Percentiles rank a stretch among this genome's conserved stretches.
phyloP scores from a whole-genome alignment of 2,329 filamentous ascomycete genomes.

The Phialophora tarda region DNA sequence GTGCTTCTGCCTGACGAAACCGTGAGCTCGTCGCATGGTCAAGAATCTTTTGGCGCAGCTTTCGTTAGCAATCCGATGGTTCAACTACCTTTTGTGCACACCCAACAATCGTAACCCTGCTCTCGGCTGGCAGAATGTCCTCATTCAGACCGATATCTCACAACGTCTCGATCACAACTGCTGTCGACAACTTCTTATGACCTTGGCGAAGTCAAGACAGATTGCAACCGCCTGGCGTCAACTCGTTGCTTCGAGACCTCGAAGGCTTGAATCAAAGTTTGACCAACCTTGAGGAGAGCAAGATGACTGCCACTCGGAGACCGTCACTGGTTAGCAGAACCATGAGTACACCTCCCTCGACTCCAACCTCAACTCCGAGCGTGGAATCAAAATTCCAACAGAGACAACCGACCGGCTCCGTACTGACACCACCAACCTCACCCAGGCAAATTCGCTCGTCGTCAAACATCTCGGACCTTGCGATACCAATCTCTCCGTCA shows the following conservation, averaged over 20 bases:
- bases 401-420: constrained; percentile 11
- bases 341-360: constrained; percentile 32
- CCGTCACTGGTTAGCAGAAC: constrained; percentile 24
- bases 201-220: not conserved
- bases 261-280: not conserved
- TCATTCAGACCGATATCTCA: not conserved
- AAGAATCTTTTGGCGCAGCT: not conserved
- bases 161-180: not conserved
- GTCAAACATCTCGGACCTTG: constrained; percentile 23
- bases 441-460: constrained; percentile 24
- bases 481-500: constrained; percentile 8
- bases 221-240: not conserved
- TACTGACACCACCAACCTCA: constrained; percentile 36
- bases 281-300: not conserved
- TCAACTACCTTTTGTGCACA: not conserved
- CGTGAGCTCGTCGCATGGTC: not conserved
- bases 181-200: constrained; percentile 15
- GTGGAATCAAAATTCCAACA: constrained; percentile 13
- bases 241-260: not conserved
- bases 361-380: constrained; percentile 17
- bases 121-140: constrained; percentile 4
- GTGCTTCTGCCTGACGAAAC: not conserved
- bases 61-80: not conserved
- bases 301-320: constrained; percentile 27
- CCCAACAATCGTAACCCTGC: not conserved